Evolutionary conservation across 2,329 filamentous ascomycete species (phyloP).

Genomic region (Teratosphaeria gauchensis): DNA sequence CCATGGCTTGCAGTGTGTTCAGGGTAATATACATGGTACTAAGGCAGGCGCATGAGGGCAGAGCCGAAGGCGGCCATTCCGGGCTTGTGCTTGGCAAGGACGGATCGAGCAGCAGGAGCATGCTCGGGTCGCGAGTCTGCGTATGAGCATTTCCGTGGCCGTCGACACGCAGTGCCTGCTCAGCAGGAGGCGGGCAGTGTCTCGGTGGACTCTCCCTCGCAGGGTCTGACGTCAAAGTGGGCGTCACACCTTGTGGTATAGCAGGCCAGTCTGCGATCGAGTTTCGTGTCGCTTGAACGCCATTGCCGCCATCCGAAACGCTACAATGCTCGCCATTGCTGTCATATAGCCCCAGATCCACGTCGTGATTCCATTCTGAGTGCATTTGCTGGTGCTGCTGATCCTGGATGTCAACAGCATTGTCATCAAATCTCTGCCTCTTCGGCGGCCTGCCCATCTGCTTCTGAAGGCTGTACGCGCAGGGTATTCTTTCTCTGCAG

Average conservation of each 20-base stretch:
- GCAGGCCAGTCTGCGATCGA: conserved; percentile 3
- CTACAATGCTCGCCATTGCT: too few species aligned
- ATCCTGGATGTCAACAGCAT: neutral
- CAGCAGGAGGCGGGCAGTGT: too few species aligned
- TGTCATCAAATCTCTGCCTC: conserved; percentile 26
- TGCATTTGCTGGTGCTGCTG: neutral
- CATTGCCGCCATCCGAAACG: too few species aligned
- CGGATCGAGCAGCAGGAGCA: conserved; percentile 10
- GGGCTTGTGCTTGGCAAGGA: conserved; percentile 3
- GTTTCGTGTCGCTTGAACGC: conserved; percentile 17
- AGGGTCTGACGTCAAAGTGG: conserved; percentile 15
- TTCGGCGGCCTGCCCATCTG: conserved; percentile 44
- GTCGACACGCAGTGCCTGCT: too few species aligned
- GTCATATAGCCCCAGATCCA: conserved; percentile 2
- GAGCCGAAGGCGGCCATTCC: conserved; percentile 6
- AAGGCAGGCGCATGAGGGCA: conserved; percentile 34
- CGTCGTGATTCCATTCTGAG: neutral
- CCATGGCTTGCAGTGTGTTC: conserved; percentile 31
- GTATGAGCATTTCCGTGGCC: conserved; percentile 7
- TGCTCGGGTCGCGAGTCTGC: conserved; percentile 11
- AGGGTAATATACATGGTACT: conserved; percentile 37
- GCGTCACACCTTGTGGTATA: conserved; percentile 3
- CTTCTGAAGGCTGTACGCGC: conserved; percentile 39
- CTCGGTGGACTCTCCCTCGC: too few species aligned
- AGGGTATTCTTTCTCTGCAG: conserved; percentile 30